Base-by-base conservation (phyloP, 345 rosid species). In the Durio zibethinus region DNA sequence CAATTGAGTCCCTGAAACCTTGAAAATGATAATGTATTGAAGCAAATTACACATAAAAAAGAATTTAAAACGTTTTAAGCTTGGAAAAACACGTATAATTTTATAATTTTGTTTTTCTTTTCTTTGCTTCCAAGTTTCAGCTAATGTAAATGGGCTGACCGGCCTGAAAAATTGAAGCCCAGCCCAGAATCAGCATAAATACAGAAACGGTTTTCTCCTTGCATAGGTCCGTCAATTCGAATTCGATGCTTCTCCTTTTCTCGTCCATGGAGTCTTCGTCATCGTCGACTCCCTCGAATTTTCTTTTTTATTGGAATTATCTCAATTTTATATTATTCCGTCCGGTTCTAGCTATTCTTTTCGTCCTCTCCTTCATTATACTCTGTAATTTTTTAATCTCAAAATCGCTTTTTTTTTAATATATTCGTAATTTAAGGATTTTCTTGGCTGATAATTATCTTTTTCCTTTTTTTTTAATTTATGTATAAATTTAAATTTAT, bases 331-430 rank as follows among this genome's bases (percentile, higher is more conserved):
- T 89, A 31, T 48, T 89, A 42, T 6, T 91, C 29, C 94, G 94
- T 35, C 97, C 92, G n/a, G 21, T 83, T 79, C 83, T 87, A 4
- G 93, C 94, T 12, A 57, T 91, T 70, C 74, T 84, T 21, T 89
- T 93, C 77, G 90, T 80, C 36, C 57, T 93, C 82, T 82, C 83
- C 78, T 87, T 88, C 86, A 86, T 89, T 45, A 27, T 75, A 57
- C 84, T 87, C 8, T 90, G 94, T 91, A 87, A 68, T 47, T 31
- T 18, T 15, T 76, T 74, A 31, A 63, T 43, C 52, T 16, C 35
- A 3, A 48, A 50, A 2, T 65, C 6, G 21, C 36, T 9, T 4
- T 33, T 38, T 63, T 43, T 21, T 67, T 18, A 8, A 0, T 0
- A 50, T 50, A 15, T 66, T 54, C 27, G 56, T 72, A n/a, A 18